These are phyloP conservation scores for Stipa capillata DNA, from an alignment of 176 grass and related monocot genomes.

Conservation along the genomic window DNA sequence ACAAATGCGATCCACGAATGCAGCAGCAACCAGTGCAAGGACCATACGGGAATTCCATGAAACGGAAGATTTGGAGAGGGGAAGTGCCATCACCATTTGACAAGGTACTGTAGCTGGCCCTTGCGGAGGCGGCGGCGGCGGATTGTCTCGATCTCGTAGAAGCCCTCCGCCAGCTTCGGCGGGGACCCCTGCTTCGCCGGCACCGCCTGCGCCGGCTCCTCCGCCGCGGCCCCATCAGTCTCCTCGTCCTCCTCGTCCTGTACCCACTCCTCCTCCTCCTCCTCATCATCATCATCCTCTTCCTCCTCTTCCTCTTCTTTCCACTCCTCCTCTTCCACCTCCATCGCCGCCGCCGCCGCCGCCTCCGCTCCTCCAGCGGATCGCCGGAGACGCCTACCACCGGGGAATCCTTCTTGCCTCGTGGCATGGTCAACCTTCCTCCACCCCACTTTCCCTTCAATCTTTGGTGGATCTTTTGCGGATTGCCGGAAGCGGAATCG, in stretches of 20 bases:
- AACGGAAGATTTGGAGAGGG: not conserved
- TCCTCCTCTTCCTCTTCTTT: not conserved
- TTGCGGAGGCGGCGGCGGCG: conserved; percentile 51
- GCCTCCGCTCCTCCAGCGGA: not conserved
- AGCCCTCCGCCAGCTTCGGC: conserved; percentile 66
- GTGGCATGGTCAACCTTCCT: conserved; percentile 12
- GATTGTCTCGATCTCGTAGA: conserved; percentile 87
- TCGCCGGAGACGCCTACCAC: not conserved
- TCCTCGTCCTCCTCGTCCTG: conserved; percentile 1
- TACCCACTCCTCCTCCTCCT: not conserved
- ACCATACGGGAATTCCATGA: not conserved
- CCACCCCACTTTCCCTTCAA: not conserved
- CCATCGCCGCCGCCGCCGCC: not conserved
- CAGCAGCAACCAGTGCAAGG: not conserved
- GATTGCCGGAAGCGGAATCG: not conserved
- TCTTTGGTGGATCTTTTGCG: conserved; percentile 11
- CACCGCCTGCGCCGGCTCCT: not conserved
- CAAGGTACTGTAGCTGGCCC: conserved; percentile 76
- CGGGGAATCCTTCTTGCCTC: conserved; percentile 12
- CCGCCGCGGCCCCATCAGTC: not conserved
- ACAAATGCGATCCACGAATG: not conserved
- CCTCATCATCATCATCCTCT: not conserved
- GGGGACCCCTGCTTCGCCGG: not conserved
- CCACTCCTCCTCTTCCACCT: conserved; percentile 5
- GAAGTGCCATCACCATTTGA: conserved; percentile 63